Conservation (phyloP, 1,284 basidiomycete species). For the Sporisorium exsertum region DNA sequence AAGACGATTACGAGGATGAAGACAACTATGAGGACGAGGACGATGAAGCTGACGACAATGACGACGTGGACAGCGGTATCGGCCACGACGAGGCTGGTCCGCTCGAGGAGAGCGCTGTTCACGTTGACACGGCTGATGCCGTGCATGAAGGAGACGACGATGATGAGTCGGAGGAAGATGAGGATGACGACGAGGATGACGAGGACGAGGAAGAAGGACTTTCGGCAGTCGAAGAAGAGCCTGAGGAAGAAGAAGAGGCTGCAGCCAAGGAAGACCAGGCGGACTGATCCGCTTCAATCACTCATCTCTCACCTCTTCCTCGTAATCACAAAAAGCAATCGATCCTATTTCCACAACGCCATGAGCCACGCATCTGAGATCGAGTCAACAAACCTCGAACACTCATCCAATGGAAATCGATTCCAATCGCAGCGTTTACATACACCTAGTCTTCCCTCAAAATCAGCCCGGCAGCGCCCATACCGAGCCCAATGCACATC, state of each 20-base stretch:
- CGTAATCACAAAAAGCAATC: neutral
- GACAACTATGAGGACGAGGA: conserved; percentile 43
- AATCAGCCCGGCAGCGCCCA: conserved; percentile 85
- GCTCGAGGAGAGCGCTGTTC: conserved; percentile 31
- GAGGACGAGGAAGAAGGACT: conserved; percentile 50
- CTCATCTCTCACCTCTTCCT: neutral
- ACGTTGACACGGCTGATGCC: conserved; percentile 32
- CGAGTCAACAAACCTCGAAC: too few species aligned
- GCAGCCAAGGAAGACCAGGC: conserved; percentile 6
- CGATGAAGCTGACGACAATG: conserved; percentile 50
- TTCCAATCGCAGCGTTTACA: neutral
- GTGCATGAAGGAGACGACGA: conserved; percentile 46
- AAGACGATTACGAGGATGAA: conserved; percentile 66
- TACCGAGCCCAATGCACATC: conserved; percentile 82
- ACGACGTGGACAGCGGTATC: conserved; percentile 45
- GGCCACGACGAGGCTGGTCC: conserved; percentile 40
- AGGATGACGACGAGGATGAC: conserved; percentile 67
- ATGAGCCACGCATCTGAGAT: neutral
- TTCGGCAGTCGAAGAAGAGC: conserved; percentile 48
- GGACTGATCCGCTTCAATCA: neutral
- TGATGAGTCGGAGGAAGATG: conserved; percentile 72
- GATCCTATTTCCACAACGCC: neutral
- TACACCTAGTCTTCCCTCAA: conserved; percentile 72
- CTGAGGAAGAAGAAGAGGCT: conserved; percentile 25
- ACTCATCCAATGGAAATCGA: too few species aligned